Evolutionary conservation across 352 stramenopile species (phyloP).

Genomic region (Globisporangium okanoganense): DNA sequence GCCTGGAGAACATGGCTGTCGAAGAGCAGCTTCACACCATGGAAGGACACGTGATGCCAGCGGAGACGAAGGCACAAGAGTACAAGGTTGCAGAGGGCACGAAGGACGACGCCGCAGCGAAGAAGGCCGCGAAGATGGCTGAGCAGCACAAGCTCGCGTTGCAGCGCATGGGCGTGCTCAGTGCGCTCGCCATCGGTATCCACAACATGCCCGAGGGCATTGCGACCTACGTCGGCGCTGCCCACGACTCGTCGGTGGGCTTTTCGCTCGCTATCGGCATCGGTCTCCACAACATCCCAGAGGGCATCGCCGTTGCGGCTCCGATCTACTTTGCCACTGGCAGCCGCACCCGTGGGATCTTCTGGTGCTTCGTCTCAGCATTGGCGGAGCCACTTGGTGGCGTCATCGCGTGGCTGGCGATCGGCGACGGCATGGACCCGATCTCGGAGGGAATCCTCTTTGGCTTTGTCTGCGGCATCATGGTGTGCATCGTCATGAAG

Average conservation of each 20-base stretch:
- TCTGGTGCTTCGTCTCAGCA: conserved; percentile 87
- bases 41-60: not conserved
- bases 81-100: not conserved
- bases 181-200: conserved; percentile 89
- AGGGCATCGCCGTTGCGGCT: conserved; percentile 94
- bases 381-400: conserved; percentile 90
- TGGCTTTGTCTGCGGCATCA: conserved; percentile 91
- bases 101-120: not conserved
- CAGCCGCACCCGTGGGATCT: conserved; percentile 91
- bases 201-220: conserved; percentile 97
- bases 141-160: not conserved
- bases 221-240: conserved; percentile 90
- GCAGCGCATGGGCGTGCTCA: conserved; percentile 85
- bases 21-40: not conserved
- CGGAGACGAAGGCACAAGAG: not conserved
- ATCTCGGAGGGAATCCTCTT: conserved; percentile 87
- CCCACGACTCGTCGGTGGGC: conserved; percentile 88
- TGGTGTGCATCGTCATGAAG: conserved; percentile 89
- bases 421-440: conserved; percentile 70
- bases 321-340: conserved; percentile 97
- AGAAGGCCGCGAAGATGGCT: not conserved
- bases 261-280: conserved; percentile 92
- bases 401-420: conserved; percentile 81
- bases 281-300: conserved; percentile 96
- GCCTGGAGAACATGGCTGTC: not conserved